Evolutionary conservation across 2,329 filamentous ascomycete species (phyloP).

Genomic region (Neonectria ditissima): DNA sequence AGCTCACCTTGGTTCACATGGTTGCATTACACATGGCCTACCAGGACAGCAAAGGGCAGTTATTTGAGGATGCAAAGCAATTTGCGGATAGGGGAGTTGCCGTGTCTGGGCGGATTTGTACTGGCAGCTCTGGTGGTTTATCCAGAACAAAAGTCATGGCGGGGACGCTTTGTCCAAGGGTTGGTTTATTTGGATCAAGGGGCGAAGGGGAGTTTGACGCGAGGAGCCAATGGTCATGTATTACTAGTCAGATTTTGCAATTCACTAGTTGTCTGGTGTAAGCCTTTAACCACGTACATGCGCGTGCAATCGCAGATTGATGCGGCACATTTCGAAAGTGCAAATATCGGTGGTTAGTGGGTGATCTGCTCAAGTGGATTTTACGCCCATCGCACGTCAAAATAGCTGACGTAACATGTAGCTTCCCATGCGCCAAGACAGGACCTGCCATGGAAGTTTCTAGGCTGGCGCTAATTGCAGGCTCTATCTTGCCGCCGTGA

Average conservation of each 20-base stretch:
- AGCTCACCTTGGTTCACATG: neutral
- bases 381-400: neutral
- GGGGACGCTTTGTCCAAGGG: constrained; percentile 10
- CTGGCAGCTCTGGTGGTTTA: constrained; percentile 14
- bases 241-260: constrained; percentile 33
- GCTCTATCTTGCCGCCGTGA: neutral
- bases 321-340: constrained; percentile 3
- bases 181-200: constrained; percentile 34
- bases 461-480: constrained; percentile 26
- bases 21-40: neutral
- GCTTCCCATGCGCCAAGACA: constrained; percentile 22
- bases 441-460: constrained; percentile 26
- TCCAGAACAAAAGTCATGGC: constrained; percentile 24
- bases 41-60: neutral
- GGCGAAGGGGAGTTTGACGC: constrained; percentile 42
- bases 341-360: neutral
- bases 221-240: constrained; percentile 32
- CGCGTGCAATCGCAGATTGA: neutral
- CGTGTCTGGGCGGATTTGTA: constrained; percentile 8
- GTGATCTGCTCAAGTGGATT: neutral
- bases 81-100: constrained; percentile 10
- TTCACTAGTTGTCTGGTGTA: neutral
- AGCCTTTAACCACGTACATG: neutral
- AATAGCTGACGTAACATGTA: constrained; percentile 38
- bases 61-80: constrained; percentile 4